phyloP scores from a whole-genome alignment of 106 monocot species.

The Narthecium ossifragum region DNA sequence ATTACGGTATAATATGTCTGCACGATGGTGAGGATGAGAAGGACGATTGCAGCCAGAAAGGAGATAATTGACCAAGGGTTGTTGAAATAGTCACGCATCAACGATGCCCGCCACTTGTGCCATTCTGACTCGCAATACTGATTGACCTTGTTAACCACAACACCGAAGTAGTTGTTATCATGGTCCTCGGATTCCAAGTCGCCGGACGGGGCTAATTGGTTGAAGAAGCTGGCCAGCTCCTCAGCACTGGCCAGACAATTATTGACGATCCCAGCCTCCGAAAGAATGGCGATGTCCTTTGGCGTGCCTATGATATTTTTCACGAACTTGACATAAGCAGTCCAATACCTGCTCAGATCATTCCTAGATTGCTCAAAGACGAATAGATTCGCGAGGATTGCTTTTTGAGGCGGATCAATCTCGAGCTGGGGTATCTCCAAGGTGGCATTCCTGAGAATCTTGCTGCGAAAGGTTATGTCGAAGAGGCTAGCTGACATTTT shows the following conservation, averaged over 20 bases:
- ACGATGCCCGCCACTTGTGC: constrained; percentile 14
- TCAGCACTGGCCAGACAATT: constrained; percentile 12
- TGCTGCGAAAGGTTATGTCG: constrained; percentile 25
- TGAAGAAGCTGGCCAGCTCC: no score
- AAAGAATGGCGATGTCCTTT: constrained; percentile 20
- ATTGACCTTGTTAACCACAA: constrained; percentile 3
- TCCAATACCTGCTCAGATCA: neutral
- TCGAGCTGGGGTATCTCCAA: constrained; percentile 21
- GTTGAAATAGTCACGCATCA: constrained; percentile 25
- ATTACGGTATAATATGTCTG: constrained; percentile 16
- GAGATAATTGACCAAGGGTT: no score
- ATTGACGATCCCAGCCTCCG: constrained; percentile 11
- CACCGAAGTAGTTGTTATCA: neutral
- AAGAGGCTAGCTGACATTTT: neutral
- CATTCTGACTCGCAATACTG: neutral
- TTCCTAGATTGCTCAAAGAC: constrained; percentile 31
- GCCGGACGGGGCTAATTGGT: no score
- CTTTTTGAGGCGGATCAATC: constrained; percentile 2
- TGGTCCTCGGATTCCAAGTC: neutral
- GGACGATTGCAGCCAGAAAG: constrained; percentile 16
- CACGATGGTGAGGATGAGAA: constrained; percentile 12
- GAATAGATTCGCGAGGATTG: constrained; percentile 18
- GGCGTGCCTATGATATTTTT: constrained; percentile 19
- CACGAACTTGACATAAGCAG: constrained; percentile 23
- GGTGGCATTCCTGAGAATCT: neutral